A percentile compares a stretch with the other conserved stretches of the same genome.
Evolutionary conservation across 2,329 filamentous ascomycete species (phyloP).

Genomic region (Aspergillus awamori): DNA sequence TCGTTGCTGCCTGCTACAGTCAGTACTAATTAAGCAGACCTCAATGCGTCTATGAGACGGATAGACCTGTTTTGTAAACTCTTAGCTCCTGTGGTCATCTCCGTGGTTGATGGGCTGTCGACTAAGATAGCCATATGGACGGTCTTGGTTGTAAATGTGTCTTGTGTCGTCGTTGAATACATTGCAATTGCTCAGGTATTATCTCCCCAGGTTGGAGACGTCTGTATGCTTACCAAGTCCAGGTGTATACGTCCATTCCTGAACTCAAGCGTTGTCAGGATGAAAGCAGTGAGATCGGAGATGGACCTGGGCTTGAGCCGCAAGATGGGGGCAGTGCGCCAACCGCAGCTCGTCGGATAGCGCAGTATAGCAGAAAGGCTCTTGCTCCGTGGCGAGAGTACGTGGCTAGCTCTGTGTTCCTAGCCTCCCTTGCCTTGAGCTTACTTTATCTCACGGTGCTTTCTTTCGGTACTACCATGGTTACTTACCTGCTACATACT

Average conservation of each 20-base stretch:
- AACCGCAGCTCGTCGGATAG: slow-evolving; percentile 5
- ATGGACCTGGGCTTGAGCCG: not conserved
- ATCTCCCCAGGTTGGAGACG: not conserved
- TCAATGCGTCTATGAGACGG: slow-evolving; percentile 59
- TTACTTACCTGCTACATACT: slow-evolving; percentile 57
- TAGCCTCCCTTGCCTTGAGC: slow-evolving; percentile 54
- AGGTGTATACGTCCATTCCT: slow-evolving; percentile 27
- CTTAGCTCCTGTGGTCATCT: slow-evolving; percentile 56
- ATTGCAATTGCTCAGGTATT: slow-evolving; percentile 42
- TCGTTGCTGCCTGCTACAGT: not conserved
- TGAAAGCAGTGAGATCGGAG: slow-evolving; percentile 1
- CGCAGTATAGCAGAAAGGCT: slow-evolving; percentile 20
- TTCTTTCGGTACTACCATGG: slow-evolving; percentile 58
- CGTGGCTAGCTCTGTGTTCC: slow-evolving; percentile 35
- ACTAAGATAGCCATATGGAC: slow-evolving; percentile 50
- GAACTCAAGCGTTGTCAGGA: slow-evolving; percentile 18
- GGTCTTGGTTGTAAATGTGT: slow-evolving; percentile 50
- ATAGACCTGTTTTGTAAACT: slow-evolving; percentile 63
- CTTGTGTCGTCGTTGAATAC: slow-evolving; percentile 46
- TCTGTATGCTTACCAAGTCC: not conserved
- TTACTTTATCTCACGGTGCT: slow-evolving; percentile 60
- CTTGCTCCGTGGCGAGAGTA: slow-evolving; percentile 33
- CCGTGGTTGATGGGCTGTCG: slow-evolving; percentile 50
- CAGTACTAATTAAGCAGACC: slow-evolving; percentile 22
- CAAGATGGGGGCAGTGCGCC: not conserved